A percentile compares a stretch with the other conserved stretches of the same genome.
Conservation (phyloP, 441 rosid genomes). For the Pelargonium hybrid region DNA sequence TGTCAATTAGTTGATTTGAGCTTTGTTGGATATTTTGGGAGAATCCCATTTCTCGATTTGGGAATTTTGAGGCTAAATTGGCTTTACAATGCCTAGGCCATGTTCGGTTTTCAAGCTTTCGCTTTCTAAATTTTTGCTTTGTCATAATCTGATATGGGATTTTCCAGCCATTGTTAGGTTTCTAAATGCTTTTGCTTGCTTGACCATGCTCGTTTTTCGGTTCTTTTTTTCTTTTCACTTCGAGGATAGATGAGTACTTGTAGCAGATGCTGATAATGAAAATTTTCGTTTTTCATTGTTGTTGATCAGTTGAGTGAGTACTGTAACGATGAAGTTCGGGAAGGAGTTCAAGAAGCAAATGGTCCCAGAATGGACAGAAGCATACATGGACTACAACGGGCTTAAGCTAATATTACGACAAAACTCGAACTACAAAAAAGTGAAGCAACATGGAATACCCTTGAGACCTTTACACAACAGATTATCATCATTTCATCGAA, state of each 20-base stretch:
- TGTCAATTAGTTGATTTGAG: background rate
- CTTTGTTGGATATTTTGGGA: no score
- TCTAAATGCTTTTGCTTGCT: background rate
- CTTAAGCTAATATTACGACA: constrained; percentile 43
- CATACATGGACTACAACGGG: constrained; percentile 54
- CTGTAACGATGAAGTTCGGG: constrained; percentile 17
- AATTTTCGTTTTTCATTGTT: background rate
- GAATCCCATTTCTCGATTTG: background rate
- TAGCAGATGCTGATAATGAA: background rate
- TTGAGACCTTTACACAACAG: constrained; percentile 12
- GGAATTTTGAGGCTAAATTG: background rate
- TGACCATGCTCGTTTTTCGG: background rate
- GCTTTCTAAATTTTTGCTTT: no score
- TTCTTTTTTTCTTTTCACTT: background rate
- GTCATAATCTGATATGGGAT: background rate
- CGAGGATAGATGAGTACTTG: background rate
- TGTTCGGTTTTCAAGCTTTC: no score
- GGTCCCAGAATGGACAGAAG: constrained; percentile 70
- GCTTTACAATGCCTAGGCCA: background rate
- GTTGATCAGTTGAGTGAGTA: background rate
- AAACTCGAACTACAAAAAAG: constrained; percentile 17
- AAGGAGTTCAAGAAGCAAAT: constrained; percentile 50
- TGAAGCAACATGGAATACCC: background rate
- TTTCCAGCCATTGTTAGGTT: background rate
- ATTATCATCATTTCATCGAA: constrained; percentile 40